Base-by-base conservation (phyloP, 441 rosid species). In the Omphalea diandra region DNA sequence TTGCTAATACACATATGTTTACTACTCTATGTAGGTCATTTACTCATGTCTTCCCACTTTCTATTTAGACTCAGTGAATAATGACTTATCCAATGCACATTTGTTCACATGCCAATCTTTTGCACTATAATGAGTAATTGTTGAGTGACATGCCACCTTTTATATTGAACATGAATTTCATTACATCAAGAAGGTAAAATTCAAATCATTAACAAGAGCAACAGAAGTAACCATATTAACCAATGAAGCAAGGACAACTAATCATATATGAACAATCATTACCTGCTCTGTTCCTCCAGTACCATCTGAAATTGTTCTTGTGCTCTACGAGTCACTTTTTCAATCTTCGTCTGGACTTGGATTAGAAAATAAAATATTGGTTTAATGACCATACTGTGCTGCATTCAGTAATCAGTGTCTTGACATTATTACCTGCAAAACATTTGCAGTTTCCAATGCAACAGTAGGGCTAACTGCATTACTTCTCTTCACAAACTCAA, bases 291-390 rank as follows among this genome's bases (percentile, higher is more conserved):
- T 72, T 90, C 99, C 84, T 96, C 98, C 74, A 93, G 72, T 49
- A 93, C 99, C 83, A 83, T 88, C 80, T 93, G 97, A 78, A 96
- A 88, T 72, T 93, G 98, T 85, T 96, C 98, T 80, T 96, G 99
- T 8, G 99, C 98, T 78, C 90, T 80, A 67, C 98, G 97, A 81
- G 99, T 93, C 79, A 93, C 98, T 83, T 87, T 89, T 86, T 91
- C 99, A 59, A 96, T 81, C 83, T 87, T 93, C 82, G 77, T 91
- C 99, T 96, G 85, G 67, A 68, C 64, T 78, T 61, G 49, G 64
- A 62, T 63, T 33, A 53, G 73, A 35, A 36, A 69, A 68, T 41
- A 44, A 71, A 46, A 41, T 7, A 75, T 72, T 63, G 80, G 64
- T 53, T 67, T 55, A 26, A 24, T 32, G 27, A 32, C 27, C 32